These are phyloP conservation scores for Saccharomycopsis hybrid DNA, from an alignment of 1,139 yeast species.

Conservation along the genomic window DNA sequence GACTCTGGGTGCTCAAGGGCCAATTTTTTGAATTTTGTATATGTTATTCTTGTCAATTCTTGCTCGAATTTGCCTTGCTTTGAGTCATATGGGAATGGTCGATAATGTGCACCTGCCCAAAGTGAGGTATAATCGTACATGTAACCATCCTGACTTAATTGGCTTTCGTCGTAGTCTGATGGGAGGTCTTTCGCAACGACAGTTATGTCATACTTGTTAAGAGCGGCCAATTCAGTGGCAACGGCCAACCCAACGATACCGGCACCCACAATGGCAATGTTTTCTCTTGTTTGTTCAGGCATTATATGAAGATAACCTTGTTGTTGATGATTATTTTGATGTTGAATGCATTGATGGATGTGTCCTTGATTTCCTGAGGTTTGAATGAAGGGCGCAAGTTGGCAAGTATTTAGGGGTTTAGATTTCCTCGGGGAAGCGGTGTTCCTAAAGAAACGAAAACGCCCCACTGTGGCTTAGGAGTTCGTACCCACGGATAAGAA, in stretches of 20 bases:
- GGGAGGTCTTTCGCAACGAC: constrained; percentile 54
- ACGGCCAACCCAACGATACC: constrained; percentile 65
- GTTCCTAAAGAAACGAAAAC: too few relatives aligned
- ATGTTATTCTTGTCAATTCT: constrained; percentile 40
- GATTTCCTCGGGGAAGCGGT: too few relatives aligned
- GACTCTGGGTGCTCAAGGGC: constrained; percentile 43
- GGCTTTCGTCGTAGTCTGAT: constrained; percentile 35
- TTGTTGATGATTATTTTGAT: too few relatives aligned
- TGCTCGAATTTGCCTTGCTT: constrained; percentile 41
- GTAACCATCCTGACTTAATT: constrained; percentile 7
- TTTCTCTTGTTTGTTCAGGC: neutral
- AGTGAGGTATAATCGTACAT: constrained; percentile 53
- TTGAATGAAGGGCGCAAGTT: too few relatives aligned
- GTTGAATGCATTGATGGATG: too few relatives aligned
- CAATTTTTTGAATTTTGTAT: constrained; percentile 35
- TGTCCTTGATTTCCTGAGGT: too few relatives aligned
- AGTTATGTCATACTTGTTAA: constrained; percentile 36
- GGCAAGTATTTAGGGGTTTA: too few relatives aligned
- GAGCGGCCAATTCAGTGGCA: constrained; percentile 39
- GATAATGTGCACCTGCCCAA: constrained; percentile 79
- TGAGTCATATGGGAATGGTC: constrained; percentile 53
- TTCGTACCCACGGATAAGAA: too few relatives aligned
- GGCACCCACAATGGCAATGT: constrained; percentile 31
- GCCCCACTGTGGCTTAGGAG: too few relatives aligned
- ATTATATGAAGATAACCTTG: too few relatives aligned